Base-by-base conservation (phyloP, 2,329 filamentous ascomycete genomes). In the Akanthomyces lecanii region DNA sequence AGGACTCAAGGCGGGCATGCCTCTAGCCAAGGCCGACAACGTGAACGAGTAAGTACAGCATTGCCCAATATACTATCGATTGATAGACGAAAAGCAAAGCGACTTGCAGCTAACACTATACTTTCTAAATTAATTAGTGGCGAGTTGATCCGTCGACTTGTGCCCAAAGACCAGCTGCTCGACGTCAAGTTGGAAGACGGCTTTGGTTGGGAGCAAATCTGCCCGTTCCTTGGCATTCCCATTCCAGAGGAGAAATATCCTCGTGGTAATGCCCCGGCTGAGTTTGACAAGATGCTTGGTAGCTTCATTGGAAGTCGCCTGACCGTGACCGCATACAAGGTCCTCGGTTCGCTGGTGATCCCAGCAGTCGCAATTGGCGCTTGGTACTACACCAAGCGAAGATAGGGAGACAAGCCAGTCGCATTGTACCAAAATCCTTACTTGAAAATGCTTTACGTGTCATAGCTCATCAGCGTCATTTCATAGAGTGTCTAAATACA, bases 151-250 rank as follows among this genome's bases (percentile, higher is more conserved):
- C 71, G 71, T 55, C 65, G 61, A 18, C 48, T 70, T 10, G 65
- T 71, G 23, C 73, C 73, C 1, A 56, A 67, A 4, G 69, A 72
- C 18, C 66, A 67, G 38, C 64, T 76, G 25, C 66, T 73, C n/a
- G 65, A 67, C 5, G 65, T 70, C 44, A 72, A 68, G 44, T 67
- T 76, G 1, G 74, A 76, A 62, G 70, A 75, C 45, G 73, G 70
- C 1, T 72, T 75, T 18, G 72, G 72, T 11, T 75, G 73, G 74
- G 73, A 75, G 59, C 64, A 76, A 45, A 71, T 76, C 2, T 76
- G 74, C 45, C 69, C 70, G 1, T 73, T 73, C 55, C 63, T 76
- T 1, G 71, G 65, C 5, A 59, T 69, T 10, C 64, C 70, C 0
- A 71, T 74, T 38, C 75, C 74, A 1, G 63, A 69, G 3, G 63